Base-by-base conservation (phyloP, 2,329 filamentous ascomycete species). In the Pseudofabraea citricarpa region DNA sequence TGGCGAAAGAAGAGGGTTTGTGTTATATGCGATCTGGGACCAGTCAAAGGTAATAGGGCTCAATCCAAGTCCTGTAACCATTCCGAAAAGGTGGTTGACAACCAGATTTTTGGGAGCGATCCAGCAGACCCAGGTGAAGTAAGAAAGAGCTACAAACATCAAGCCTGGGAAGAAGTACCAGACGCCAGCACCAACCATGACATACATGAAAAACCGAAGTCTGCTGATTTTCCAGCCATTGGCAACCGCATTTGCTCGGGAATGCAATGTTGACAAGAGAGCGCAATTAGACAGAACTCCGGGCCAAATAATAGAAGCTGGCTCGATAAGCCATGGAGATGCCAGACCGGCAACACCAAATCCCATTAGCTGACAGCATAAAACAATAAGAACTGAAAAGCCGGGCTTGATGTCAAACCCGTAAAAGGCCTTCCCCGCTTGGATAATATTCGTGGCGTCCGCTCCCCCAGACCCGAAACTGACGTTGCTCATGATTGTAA, bases 11-110 rank as follows among this genome's bases (percentile, higher is more conserved):
- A 85, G 64, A 3, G 81, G 47, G 7, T 23, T 47, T 72, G 71
- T 71, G 16, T 42, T 39, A 33, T 44, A 49, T 13, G 32, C 72
- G 41, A 86, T 74, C 55, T 87, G 82, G 3, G 82, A 83, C 83
- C 84, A 87, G 66, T 88, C 84, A 56, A 88, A 85, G 0, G 83
- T 87, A 26, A 88, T 76, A 1, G 84, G 83, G 3, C 87, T 61
- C 21, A 87, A 56, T 0, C 81, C 85, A 6, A 87, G 50, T 0
- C 84, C 84, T 0, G 79, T 83, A 38, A 70, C 72, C 46, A 80
- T 81, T 3, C 84, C 84, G 53, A 87, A 87, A 3, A 87, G 58
- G 59, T 87, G 83, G 52, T 88, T 88, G 33, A 87, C 63, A 5
- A 85, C 64, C 0, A 76, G 69, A 45, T 76, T 86, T 6, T 45